Percentiles rank a stretch among this genome's conserved stretches.
Evolutionary conservation across 106 monocot species (phyloP).

Genomic region (Vanilla planifolia): DNA sequence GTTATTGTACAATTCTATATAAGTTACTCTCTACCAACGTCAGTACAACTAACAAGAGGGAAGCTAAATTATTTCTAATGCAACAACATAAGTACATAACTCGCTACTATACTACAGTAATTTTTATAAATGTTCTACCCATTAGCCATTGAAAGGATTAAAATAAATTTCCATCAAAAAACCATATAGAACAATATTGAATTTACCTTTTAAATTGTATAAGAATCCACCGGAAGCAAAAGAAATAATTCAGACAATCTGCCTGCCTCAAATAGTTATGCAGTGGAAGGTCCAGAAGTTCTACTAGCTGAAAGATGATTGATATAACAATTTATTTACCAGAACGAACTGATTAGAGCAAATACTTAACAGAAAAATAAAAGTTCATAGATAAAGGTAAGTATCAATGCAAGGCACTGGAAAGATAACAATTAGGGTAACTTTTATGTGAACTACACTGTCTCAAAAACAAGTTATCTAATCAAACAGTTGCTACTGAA

Average conservation of each 20-base stretch:
- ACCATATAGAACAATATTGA: neutral
- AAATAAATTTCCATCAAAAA: neutral
- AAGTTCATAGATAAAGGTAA: too few species aligned
- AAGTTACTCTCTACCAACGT: too few species aligned
- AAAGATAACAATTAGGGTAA: neutral
- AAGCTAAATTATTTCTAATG: neutral
- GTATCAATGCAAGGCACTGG: too few species aligned
- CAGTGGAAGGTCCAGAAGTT: constrained; percentile 72
- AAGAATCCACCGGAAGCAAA: constrained; percentile 98
- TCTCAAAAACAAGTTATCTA: neutral
- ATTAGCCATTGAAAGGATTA: neutral
- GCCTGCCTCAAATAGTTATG: constrained; percentile 84
- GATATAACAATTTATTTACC: too few species aligned
- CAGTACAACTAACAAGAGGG: too few species aligned
- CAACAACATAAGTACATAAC: neutral
- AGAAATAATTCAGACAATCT: constrained; percentile 98
- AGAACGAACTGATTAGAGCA: neutral
- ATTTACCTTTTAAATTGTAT: constrained; percentile 94
- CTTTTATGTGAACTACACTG: neutral
- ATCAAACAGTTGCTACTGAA: neutral
- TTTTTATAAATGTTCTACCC: neutral
- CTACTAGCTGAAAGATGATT: constrained; percentile 67
- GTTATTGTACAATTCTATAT: too few species aligned
- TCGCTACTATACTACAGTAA: neutral
- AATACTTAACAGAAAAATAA: constrained; percentile 3